Evolutionary conservation across 768 basidiomycete species (phyloP).

Genomic region (Hysterangium stoloniferum): DNA sequence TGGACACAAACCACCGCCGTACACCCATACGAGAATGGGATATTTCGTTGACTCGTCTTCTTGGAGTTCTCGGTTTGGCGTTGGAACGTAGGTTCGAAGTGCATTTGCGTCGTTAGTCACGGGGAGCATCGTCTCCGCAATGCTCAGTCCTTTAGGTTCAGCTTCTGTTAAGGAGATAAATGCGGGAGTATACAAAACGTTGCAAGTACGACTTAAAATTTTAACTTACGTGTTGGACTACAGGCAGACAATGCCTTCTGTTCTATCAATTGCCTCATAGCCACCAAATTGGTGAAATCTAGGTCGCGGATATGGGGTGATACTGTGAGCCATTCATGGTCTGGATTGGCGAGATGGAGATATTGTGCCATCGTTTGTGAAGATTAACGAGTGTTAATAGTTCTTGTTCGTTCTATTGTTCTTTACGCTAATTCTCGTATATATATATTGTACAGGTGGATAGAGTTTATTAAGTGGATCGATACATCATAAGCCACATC

Average conservation of each 20-base stretch:
- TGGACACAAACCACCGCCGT: conserved; percentile 7
- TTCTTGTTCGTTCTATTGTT: no score
- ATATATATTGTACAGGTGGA: no score
- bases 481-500: no score
- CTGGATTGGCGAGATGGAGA: conserved; percentile 1
- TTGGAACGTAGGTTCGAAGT: not conserved
- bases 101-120: not conserved
- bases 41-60: not conserved
- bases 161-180: not conserved
- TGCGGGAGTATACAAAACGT: no score
- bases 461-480: no score
- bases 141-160: not conserved
- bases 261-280: not conserved
- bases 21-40: conserved; percentile 2
- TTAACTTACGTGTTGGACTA: not conserved
- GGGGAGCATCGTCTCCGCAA: not conserved
- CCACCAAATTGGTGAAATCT: not conserved
- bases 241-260: not conserved
- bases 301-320: not conserved
- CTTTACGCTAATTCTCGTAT: no score
- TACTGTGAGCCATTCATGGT: conserved; percentile 2
- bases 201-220: no score
- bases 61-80: no score
- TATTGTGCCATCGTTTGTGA: conserved; percentile 7
- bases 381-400: no score